Percentiles rank a stretch among this genome's conserved stretches.
Evolutionary conservation across 2,329 filamentous ascomycete species (phyloP).

Genomic region (Escovopsis sp.): DNA sequence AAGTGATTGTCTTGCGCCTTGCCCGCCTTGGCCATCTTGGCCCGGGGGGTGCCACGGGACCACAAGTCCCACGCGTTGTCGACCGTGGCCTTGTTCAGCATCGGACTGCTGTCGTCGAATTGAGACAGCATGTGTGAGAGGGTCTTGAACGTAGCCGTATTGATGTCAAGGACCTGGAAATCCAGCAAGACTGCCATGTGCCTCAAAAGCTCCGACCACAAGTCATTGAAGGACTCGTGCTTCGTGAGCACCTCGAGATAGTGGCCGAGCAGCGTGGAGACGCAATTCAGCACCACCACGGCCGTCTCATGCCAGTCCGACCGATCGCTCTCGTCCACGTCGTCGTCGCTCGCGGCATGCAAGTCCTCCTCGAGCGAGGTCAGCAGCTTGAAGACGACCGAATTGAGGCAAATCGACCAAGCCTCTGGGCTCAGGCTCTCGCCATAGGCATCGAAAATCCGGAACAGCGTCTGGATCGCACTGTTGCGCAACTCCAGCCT

Average conservation of each 20-base stretch:
- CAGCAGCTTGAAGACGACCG: slow-evolving; percentile 65
- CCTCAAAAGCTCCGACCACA: slow-evolving; percentile 61
- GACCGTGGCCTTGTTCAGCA: slow-evolving; percentile 36
- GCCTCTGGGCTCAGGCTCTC: slow-evolving; percentile 61
- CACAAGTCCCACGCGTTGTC: slow-evolving; percentile 54
- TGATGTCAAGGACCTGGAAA: slow-evolving; percentile 51
- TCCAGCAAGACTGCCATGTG: slow-evolving; percentile 52
- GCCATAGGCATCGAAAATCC: slow-evolving; percentile 85
- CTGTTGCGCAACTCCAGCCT: slow-evolving; percentile 67
- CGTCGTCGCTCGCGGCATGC: slow-evolving; percentile 20
- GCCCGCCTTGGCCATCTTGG: slow-evolving; percentile 13
- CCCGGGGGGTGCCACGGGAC: slow-evolving; percentile 47
- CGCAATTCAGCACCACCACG: slow-evolving; percentile 56
- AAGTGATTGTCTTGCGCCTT: slow-evolving; percentile 55
- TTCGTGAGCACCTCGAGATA: slow-evolving; percentile 59
- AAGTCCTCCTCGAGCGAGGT: slow-evolving; percentile 50
- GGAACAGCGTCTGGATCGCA: slow-evolving; percentile 77
- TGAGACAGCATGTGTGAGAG: slow-evolving; percentile 46
- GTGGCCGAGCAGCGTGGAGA: slow-evolving; percentile 56
- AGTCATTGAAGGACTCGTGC: slow-evolving; percentile 48
- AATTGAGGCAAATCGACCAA: slow-evolving; percentile 71
- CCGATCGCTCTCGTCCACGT: slow-evolving; percentile 25
- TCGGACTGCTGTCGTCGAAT: slow-evolving; percentile 26
- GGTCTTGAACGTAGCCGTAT: slow-evolving; percentile 55
- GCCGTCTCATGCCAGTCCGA: slow-evolving; percentile 60